Percentiles rank a stretch among this genome's conserved stretches.
Conservation (phyloP, 2,329 filamentous ascomycete species). For the Colletotrichum tropicicola region DNA sequence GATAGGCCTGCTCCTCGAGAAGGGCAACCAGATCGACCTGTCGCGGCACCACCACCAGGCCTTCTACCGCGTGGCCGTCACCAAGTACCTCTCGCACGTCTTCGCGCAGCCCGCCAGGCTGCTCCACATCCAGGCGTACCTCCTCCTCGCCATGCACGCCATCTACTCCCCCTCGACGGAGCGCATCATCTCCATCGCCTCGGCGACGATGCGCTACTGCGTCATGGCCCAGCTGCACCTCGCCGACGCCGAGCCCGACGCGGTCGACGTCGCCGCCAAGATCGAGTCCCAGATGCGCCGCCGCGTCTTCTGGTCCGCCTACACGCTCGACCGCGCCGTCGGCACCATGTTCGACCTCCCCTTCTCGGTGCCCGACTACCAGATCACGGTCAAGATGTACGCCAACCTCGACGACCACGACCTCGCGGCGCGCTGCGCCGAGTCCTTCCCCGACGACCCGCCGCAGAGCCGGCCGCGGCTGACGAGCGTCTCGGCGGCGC, state of each 20-base stretch:
- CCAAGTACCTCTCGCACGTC: constrained; percentile 26
- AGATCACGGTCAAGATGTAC: constrained; percentile 37
- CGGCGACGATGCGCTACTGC: constrained; percentile 38
- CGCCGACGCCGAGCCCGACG: constrained; percentile 31
- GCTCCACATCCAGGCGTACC: constrained; percentile 31
- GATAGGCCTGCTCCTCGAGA: constrained; percentile 33
- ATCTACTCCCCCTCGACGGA: constrained; percentile 38
- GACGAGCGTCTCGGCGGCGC: constrained; percentile 36
- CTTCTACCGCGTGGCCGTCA: constrained; percentile 35
- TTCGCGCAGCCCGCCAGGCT: constrained; percentile 35
- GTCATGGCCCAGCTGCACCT: constrained; percentile 38
- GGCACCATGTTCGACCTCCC: constrained; percentile 38
- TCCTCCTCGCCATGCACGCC: constrained; percentile 31
- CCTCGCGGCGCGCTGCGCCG: constrained; percentile 24
- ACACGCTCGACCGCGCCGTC: constrained; percentile 38
- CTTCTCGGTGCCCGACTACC: constrained; percentile 35
- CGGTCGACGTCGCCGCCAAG: background rate
- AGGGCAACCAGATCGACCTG: background rate
- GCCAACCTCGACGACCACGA: constrained; percentile 39
- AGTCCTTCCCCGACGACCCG: constrained; percentile 19
- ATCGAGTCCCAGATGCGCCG: constrained; percentile 36
- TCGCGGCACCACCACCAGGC: constrained; percentile 13
- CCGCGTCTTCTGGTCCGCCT: constrained; percentile 42
- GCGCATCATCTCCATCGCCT: constrained; percentile 37
- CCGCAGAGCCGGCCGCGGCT: constrained; percentile 19